phyloP scores from a whole-genome alignment of 495 filamentous ascomycete genomes.

The Penicillium pancosmium region DNA sequence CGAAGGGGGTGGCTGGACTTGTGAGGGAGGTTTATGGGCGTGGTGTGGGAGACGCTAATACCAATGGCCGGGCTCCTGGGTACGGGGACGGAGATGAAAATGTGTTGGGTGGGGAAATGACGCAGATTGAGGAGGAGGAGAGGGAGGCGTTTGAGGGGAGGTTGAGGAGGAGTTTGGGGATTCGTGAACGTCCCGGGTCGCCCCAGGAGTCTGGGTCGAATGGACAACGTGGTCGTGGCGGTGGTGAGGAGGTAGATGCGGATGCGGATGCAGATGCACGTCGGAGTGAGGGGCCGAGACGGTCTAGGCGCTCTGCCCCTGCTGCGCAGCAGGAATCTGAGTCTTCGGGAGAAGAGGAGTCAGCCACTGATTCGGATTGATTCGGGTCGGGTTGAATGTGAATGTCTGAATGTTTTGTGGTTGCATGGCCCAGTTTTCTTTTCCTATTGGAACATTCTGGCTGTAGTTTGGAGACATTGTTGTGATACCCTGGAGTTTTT shows the following conservation, averaged over 20 bases:
- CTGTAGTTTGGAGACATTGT: neutral
- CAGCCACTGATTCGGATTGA: slow-evolving; percentile 10
- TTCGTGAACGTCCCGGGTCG: slow-evolving; percentile 6
- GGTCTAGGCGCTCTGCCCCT: slow-evolving; percentile 13
- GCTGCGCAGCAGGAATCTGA: slow-evolving; percentile 16
- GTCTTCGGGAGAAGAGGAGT: slow-evolving; percentile 17
- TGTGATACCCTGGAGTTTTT: slow-evolving; percentile 1
- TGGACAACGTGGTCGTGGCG: neutral
- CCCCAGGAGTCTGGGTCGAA: neutral
- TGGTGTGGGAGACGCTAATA: slow-evolving; percentile 7
- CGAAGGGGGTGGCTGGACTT: slow-evolving; percentile 68
- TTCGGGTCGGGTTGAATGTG: neutral
- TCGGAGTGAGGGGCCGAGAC: slow-evolving; percentile 14
- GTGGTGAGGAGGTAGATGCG: neutral
- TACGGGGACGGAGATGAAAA: slow-evolving; percentile 31
- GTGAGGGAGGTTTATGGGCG: slow-evolving; percentile 63
- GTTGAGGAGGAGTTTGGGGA: slow-evolving; percentile 36
- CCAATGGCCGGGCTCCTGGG: too few relatives aligned
- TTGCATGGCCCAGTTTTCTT: neutral
- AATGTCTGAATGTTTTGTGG: neutral
- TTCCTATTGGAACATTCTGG: too few relatives aligned
- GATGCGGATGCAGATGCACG: slow-evolving; percentile 7
- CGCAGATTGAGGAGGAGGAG: slow-evolving; percentile 37
- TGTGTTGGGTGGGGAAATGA: slow-evolving; percentile 41
- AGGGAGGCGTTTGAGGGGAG: slow-evolving; percentile 36